Evolutionary conservation across 2,329 filamentous ascomycete species (phyloP), one percentile per base, ranked within the genome.

Genomic region (Coccinonectria pachysandricola): DNA sequence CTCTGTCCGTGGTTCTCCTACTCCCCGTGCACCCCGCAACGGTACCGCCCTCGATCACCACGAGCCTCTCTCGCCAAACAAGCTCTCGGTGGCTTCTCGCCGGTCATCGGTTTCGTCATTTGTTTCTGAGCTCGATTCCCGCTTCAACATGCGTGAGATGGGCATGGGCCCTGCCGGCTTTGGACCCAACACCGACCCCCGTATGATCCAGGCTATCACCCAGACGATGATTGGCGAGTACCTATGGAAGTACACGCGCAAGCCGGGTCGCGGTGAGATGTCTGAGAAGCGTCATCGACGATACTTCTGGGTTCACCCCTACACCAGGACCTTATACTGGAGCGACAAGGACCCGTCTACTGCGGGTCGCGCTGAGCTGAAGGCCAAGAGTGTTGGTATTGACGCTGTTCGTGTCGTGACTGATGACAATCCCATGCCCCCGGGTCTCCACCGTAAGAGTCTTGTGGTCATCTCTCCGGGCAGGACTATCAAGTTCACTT

Each of bases 141-240:
- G 88, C 20, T 96, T 98, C 65, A 86, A 92, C 49, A 78, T 85
- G 30, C 54, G 49, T 20, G 68, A 73, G 8, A 63, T 70, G 50
- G 59, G 61, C 22, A 63, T 74, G 28, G 60, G 59, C 22, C 46
- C 62, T 6, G 56, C 61, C 23, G 78, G 77, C 9, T 70, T 91
- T 34, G 72, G 75, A 7, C 64, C 75, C 12, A 71, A 72, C 37
- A 93, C 86, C 5, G 91, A 98, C 58, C 88, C 88, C 36, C 82
- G 88, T 44, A 95, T 98, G 86, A 96, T 98, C 42, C 86, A 95
- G 60, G 91, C 91, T 24, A 95, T 98, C 40, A 98, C 91, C 3
- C 88, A 98, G 57, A 96, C 91, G 11, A 98, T 98, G 91, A 96
- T 98, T 49, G 91, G 91, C 30, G 91, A 98, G 54, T 96, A 88